phyloP scores from a whole-genome alignment of 2,329 filamentous ascomycete species.

The Fusarium illudens region DNA sequence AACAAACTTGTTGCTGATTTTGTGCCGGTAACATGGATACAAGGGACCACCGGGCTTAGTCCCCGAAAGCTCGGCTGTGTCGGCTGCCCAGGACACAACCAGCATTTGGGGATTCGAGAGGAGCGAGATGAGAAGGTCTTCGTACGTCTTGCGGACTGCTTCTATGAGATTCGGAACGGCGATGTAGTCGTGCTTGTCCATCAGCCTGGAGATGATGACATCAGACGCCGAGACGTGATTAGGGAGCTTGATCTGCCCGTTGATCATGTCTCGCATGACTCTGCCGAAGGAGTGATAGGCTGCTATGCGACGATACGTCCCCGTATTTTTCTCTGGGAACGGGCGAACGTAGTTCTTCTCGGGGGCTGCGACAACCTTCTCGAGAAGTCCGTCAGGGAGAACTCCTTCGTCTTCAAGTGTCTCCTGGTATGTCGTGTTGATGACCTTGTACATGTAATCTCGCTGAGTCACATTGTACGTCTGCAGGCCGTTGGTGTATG shows the following conservation, averaged over 20 bases:
- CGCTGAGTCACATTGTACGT: conserved; percentile 14
- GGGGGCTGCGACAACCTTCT: conserved; percentile 19
- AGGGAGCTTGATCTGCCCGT: conserved; percentile 19
- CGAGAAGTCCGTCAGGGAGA: conserved; percentile 19
- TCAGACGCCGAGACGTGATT: conserved; percentile 10
- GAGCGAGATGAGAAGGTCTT: conserved; percentile 31
- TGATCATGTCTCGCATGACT: conserved; percentile 13
- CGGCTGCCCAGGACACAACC: conserved; percentile 27
- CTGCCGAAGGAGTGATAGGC: conserved; percentile 28
- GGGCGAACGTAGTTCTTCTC: conserved; percentile 31
- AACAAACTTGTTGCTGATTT: conserved; percentile 18
- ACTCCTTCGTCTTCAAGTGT: not conserved
- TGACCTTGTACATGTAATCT: conserved; percentile 29
- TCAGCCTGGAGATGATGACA: conserved; percentile 19
- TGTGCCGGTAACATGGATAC: conserved; percentile 21
- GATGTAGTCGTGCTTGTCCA: conserved; percentile 25
- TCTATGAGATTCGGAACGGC: conserved; percentile 15
- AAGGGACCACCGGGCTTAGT: conserved; percentile 6
- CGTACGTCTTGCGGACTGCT: conserved; percentile 16
- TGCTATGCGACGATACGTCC: conserved; percentile 18
- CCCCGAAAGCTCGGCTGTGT: conserved; percentile 21
- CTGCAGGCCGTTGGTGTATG: conserved; percentile 27
- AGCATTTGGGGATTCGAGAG: conserved; percentile 33
- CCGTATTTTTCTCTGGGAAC: not conserved
- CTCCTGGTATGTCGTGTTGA: conserved; percentile 22